Percentiles rank a stretch among this genome's conserved stretches.
phyloP scores from a whole-genome alignment of 257 asterid genomes.

The Nicotiana tomentosiformis region DNA sequence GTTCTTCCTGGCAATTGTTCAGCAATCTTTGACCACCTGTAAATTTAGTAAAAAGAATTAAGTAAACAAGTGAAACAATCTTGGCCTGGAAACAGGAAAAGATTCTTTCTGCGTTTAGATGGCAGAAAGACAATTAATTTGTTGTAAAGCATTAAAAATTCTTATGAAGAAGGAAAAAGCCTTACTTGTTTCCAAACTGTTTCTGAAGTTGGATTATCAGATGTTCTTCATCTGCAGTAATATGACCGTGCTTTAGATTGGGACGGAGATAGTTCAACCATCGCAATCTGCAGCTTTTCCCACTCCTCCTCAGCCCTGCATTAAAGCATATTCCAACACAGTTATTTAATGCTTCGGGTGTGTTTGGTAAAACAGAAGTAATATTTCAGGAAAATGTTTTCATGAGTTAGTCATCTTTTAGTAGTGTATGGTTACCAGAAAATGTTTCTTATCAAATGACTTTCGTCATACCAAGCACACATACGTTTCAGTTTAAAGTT shows the following conservation, averaged over 20 bases:
- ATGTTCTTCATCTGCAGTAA: constrained; percentile 46
- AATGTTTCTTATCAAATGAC: too few species aligned
- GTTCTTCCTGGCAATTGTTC: constrained; percentile 69
- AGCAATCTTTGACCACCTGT: constrained; percentile 79
- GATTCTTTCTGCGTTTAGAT: not conserved
- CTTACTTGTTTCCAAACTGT: constrained; percentile 70
- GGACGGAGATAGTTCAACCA: constrained; percentile 84
- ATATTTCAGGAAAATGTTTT: too few species aligned
- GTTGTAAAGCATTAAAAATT: not conserved
- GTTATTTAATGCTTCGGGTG: not conserved
- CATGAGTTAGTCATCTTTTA: too few species aligned
- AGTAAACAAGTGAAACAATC: not conserved
- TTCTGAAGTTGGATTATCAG: constrained; percentile 47
- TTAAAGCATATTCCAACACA: not conserved
- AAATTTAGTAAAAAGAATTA: not conserved
- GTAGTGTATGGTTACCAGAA: too few species aligned
- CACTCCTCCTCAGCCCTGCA: constrained; percentile 59
- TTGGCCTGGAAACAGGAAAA: not conserved
- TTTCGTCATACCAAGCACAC: too few species aligned
- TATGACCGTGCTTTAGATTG: constrained; percentile 51
- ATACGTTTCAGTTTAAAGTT: too few species aligned
- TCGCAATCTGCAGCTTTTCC: constrained; percentile 72
- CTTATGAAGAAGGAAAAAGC: not conserved
- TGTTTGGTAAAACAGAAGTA: too few species aligned
- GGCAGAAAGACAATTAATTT: not conserved